Evolutionary conservation across 495 filamentous ascomycete species (phyloP).

Genomic region (Podospora sp.): DNA sequence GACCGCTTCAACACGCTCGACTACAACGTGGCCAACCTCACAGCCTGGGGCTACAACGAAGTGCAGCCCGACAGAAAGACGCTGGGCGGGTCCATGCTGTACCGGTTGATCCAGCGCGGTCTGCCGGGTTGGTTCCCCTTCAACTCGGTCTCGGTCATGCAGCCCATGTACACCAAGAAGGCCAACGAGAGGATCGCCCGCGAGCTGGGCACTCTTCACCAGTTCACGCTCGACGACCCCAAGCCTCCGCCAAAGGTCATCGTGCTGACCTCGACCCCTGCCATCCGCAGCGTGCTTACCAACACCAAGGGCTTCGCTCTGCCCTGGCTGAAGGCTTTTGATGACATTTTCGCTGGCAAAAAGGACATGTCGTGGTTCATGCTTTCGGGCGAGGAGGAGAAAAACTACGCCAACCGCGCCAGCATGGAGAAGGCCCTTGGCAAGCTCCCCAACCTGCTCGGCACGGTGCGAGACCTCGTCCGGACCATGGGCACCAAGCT

Average conservation of each 20-base stretch:
- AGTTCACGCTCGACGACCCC: constrained; percentile 59
- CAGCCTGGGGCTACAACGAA: constrained; percentile 78
- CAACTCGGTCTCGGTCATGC: constrained; percentile 74
- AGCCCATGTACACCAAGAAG: constrained; percentile 56
- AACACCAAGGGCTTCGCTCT: constrained; percentile 16
- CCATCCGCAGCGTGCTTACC: constrained; percentile 16
- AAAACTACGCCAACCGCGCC: constrained; percentile 22
- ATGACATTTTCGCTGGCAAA: constrained; percentile 17
- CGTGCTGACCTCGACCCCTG: constrained; percentile 6
- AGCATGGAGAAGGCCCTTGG: constrained; percentile 13
- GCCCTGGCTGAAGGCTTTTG: constrained; percentile 17
- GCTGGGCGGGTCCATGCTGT: constrained; percentile 71
- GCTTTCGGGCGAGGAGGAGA: constrained; percentile 19
- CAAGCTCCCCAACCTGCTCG: constrained; percentile 16
- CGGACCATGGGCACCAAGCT: constrained; percentile 62
- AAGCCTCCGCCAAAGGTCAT: constrained; percentile 25
- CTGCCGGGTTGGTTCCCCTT: constrained; percentile 71
- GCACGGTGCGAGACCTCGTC: constrained; percentile 56
- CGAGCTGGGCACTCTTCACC: constrained; percentile 63
- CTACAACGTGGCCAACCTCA: constrained; percentile 70
- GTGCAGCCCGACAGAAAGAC: constrained; percentile 66
- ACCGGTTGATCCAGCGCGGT: constrained; percentile 70
- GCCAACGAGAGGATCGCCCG: constrained; percentile 66
- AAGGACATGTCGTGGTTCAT: constrained; percentile 25
- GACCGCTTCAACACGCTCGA: constrained; percentile 77